Percentiles rank a stretch among this genome's conserved stretches.
These are phyloP conservation scores for Sodiomyces alkalinus DNA, from an alignment of 2,329 filamentous ascomycete species.

Conservation along the genomic window DNA sequence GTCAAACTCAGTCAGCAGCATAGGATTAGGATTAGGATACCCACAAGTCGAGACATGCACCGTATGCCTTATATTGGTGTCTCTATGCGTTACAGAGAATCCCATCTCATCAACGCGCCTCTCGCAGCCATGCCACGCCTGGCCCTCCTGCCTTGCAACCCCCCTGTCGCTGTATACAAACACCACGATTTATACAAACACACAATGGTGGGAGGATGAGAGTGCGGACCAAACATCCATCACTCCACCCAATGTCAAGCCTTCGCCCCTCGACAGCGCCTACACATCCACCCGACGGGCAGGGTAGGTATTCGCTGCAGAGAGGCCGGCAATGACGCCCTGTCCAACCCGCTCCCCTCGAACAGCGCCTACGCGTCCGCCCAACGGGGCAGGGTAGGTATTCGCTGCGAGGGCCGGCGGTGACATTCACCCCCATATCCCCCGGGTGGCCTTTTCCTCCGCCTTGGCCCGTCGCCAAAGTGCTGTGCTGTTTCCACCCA, in stretches of 20 bases:
- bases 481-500: not conserved
- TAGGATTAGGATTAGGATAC: no score
- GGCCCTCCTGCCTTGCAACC: no score
- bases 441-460: not conserved
- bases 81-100: no score
- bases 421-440: not conserved
- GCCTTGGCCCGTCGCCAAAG: not conserved
- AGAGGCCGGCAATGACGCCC: not conserved
- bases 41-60: no score
- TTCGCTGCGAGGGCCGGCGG: not conserved
- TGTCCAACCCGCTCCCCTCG: not conserved
- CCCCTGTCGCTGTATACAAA: not conserved
- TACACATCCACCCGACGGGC: not conserved
- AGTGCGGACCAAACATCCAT: no score
- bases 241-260: not conserved
- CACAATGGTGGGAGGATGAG: no score
- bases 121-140: not conserved
- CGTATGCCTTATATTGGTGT: no score
- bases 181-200: no score
- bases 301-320: not conserved
- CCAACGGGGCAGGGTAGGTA: not conserved
- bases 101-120: no score
- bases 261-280: not conserved
- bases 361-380: not conserved
- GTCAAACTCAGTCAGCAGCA: no score